Conservation (phyloP, 441 rosid genomes). For the Theobroma grandiflorum region DNA sequence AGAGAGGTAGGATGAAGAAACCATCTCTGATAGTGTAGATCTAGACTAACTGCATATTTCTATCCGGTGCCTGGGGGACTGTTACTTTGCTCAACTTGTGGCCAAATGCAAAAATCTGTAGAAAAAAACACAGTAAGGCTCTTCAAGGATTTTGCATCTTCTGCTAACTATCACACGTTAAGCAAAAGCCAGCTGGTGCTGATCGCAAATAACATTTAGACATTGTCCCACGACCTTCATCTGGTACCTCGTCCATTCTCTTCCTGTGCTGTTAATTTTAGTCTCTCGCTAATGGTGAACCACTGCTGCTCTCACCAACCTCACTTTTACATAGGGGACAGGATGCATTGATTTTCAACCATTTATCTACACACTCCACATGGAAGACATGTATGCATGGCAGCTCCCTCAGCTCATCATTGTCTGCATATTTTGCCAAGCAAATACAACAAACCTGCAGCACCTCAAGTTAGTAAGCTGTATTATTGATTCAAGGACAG, state of each 20-base stretch:
- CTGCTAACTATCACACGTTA: not conserved
- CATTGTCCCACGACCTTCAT: not conserved
- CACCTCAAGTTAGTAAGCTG: not conserved
- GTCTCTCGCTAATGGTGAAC: constrained; percentile 36
- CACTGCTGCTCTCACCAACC: constrained; percentile 53
- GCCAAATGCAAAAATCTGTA: not conserved
- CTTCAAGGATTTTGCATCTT: not conserved
- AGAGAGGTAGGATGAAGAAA: not conserved
- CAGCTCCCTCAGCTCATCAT: constrained; percentile 70
- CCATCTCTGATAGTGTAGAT: not conserved
- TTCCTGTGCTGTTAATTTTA: constrained; percentile 13
- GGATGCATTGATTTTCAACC: constrained; percentile 74
- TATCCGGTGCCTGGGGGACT: not conserved
- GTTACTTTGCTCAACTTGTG: not conserved
- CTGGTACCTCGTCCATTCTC: not conserved
- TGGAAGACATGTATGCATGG: constrained; percentile 73
- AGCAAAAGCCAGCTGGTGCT: not conserved
- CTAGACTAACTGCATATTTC: not conserved
- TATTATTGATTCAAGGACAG: not conserved
- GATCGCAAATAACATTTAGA: not conserved
- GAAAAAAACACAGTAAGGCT: not conserved
- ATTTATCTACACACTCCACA: constrained; percentile 75
- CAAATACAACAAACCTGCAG: constrained; percentile 81
- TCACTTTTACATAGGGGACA: constrained; percentile 82
- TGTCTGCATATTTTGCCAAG: constrained; percentile 65